Evolutionary conservation across 2,329 filamentous ascomycete species (phyloP).

Genomic region (Hirsutella minnesotensis): DNA sequence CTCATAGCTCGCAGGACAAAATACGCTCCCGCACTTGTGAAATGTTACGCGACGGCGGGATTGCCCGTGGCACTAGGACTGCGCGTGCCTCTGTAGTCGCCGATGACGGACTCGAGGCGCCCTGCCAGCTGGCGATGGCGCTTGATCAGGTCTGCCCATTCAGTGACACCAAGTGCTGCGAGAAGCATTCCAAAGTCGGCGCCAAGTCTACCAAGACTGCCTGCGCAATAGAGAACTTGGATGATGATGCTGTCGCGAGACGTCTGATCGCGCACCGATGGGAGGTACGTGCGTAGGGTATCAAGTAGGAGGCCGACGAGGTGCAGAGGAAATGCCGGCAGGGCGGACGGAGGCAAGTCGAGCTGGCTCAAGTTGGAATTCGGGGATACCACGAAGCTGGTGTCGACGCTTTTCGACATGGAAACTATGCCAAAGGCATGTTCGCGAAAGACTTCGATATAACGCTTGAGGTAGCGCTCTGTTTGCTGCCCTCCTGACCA

Average conservation of each 20-base stretch:
- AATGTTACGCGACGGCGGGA: background rate
- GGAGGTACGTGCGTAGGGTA: conserved; percentile 64
- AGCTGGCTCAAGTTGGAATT: conserved; percentile 22
- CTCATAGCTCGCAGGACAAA: no score
- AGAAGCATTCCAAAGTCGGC: conserved; percentile 89
- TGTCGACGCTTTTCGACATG: conserved; percentile 76
- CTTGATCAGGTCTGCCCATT: conserved; percentile 85
- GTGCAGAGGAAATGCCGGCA: conserved; percentile 76
- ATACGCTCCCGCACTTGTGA: no score
- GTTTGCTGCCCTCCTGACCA: conserved; percentile 79
- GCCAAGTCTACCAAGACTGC: conserved; percentile 77
- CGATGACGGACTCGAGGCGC: conserved; percentile 58
- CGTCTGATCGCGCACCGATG: conserved; percentile 67
- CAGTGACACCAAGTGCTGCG: conserved; percentile 43
- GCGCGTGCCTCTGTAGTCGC: conserved; percentile 27
- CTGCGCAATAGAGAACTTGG: conserved; percentile 86
- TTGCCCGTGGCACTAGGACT: background rate
- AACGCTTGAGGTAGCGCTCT: conserved; percentile 85
- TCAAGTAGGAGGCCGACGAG: conserved; percentile 71
- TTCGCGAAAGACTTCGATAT: conserved; percentile 94
- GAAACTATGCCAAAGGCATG: conserved; percentile 94
- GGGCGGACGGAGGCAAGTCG: conserved; percentile 57
- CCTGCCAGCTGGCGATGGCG: conserved; percentile 79
- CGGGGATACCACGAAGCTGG: conserved; percentile 19
- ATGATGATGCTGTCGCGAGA: conserved; percentile 81